Evolutionary conservation across 306 rosid genomes (phyloP).

Genomic region (Inga oerstediana): DNA sequence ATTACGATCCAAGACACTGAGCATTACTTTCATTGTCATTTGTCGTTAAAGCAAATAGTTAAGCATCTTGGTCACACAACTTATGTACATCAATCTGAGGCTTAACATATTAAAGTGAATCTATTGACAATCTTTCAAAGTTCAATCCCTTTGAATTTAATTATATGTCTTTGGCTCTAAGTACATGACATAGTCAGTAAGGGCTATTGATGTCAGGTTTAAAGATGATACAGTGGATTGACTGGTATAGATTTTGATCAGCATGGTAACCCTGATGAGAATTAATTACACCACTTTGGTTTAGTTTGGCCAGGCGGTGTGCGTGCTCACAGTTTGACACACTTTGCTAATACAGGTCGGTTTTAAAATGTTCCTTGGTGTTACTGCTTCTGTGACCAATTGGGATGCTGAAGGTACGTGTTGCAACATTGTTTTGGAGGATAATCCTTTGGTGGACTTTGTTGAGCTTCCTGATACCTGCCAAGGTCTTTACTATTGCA

Average conservation of each 20-base stretch:
- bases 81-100: neutral
- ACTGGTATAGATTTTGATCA: slow-evolving; percentile 29
- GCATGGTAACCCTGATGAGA: neutral
- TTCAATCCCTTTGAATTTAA: slow-evolving; percentile 8
- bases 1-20: neutral
- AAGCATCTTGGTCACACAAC: neutral
- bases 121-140: neutral
- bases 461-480: slow-evolving; percentile 97
- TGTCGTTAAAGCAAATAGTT: neutral
- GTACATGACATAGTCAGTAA: slow-evolving; percentile 6
- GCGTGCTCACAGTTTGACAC: neutral
- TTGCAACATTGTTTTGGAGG: slow-evolving; percentile 93
- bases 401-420: slow-evolving; percentile 97
- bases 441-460: slow-evolving; percentile 94
- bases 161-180: slow-evolving; percentile 2
- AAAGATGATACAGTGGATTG: slow-evolving; percentile 5
- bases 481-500: slow-evolving; percentile 96
- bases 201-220: slow-evolving; percentile 27
- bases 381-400: slow-evolving; percentile 86
- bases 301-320: slow-evolving; percentile 7
- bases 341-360: slow-evolving; percentile 61
- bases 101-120: neutral
- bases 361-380: slow-evolving; percentile 94
- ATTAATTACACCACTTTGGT: neutral
- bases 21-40: neutral